Evolutionary conservation across 208 protist species (phyloP).

Genomic region (Histomonas meleagridis): DNA sequence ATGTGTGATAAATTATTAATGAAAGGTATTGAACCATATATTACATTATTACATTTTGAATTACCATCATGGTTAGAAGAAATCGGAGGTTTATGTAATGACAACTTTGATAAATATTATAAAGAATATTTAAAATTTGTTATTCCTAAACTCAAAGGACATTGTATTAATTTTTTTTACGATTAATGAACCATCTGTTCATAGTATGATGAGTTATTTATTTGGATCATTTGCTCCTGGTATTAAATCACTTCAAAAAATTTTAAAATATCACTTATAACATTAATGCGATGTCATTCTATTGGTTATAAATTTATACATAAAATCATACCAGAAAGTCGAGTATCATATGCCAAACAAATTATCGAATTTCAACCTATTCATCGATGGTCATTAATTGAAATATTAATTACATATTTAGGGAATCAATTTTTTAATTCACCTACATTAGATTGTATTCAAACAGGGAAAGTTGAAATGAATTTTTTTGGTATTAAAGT

Average conservation of each 20-base stretch:
- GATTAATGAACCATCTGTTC: background rate
- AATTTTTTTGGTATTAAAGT: background rate
- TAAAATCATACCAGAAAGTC: background rate
- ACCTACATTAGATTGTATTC: background rate
- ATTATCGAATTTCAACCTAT: background rate
- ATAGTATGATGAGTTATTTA: background rate
- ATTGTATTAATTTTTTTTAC: background rate
- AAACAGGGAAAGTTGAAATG: background rate
- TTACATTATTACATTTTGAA: background rate
- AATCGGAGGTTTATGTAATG: background rate
- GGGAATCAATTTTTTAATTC: background rate
- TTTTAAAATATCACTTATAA: no score
- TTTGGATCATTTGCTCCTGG: background rate
- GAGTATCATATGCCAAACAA: background rate
- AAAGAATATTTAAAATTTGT: background rate
- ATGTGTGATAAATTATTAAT: background rate
- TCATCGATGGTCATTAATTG: background rate
- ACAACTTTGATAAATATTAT: background rate
- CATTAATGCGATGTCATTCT: background rate
- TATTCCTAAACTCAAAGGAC: background rate
- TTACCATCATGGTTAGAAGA: slow-evolving; percentile 7
- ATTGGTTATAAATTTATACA: background rate
- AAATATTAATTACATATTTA: background rate
- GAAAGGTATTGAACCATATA: background rate
- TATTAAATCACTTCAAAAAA: no score